Evolutionary conservation across 768 basidiomycete genomes (phyloP), one percentile per base, ranked within the genome.

Genomic region (Exidia glandulosa): DNA sequence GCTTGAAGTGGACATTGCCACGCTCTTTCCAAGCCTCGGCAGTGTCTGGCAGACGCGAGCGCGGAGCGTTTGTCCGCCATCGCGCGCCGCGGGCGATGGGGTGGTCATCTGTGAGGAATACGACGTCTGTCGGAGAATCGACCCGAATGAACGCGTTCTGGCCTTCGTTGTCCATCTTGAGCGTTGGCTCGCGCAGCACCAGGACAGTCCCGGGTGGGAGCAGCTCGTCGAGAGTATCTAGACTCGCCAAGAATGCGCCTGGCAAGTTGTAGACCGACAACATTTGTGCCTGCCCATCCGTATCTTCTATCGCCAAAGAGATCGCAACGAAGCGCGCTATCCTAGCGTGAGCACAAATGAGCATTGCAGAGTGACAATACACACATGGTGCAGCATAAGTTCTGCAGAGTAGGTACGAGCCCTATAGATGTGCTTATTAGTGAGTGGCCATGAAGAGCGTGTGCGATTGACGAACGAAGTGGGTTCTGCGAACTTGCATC

Each of bases 161-260:
- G 16, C 62, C 65, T 9, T 37, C 5, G 7, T 60, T 48, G 5
- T 66, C 52, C 10, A 61, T 54, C 56, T 70, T 70, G 58, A 66
- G 62, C 0, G 60, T 61, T 0, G 74, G 74, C 59, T 75, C 74
- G 30, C 70, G 69, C 33, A 75, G 64, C 29, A 65, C 67, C 25
- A 73, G 34, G 27, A 68, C 48, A 3, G 63, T 63, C 1, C 72
- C 72, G 32, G 69, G 48, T 1, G 70, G 65, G 59, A 72, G 68
- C 3, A 72, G 36, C 1, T 62, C 62, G 29, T 73, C 68, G 54
- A 74, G 56, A 6, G 64, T 58, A 10, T 58, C 33, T 1, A 33
- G 4, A 2, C 57, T 59, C 32, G 66, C 63, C 19, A 63, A 36
- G 33, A 64, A 63, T 3, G 68, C 60, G 0, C 63, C 63, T 1